Evolutionary conservation across 2,329 filamentous ascomycete genomes (phyloP), one percentile per base, ranked within the genome.

Genomic region (Sphaerulina populicola): DNA sequence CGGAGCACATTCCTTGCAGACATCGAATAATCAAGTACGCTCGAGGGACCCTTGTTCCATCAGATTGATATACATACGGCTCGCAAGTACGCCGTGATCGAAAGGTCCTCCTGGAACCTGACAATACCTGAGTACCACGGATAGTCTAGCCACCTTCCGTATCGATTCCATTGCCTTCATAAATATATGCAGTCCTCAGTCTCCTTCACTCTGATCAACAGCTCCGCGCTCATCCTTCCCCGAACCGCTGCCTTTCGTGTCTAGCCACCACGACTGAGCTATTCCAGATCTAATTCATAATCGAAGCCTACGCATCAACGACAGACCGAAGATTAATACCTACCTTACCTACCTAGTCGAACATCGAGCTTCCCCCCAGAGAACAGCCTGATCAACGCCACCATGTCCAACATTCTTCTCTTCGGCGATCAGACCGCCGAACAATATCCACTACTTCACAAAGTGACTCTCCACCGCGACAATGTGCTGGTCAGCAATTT

Each of bases 361-460:
- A 23, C 33, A 40, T 37, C 27, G 30, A 46, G 35, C 44, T 18
- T n/a, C 27, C 5, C 37, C 37, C 33, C 14, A 18, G 27, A 31
- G 18, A 33, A 9, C 27, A 9, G 7, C 7, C 23, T 33, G 33
- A 36, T 36, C 33, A 23, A 38, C 36, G 18, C 42, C 48, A 66
- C 45, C n/a, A 69, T 69, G 66, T 65, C 66, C 64, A 75, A 75
- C 62, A 64, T 72, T 52, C 76, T 84, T 66, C 77, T 86, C 56
- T 85, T 86, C 65, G 82, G 82, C 71, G 83, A 86, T 64, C 83
- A 86, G 69, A 85, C 82, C 54, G 75, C 81, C 61, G 80, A 84
- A 66, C 82, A 82, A 60, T 79, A 83, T 64, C 72, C 71, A 59
- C 80, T 84, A 57, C 70, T 86, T 54, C 69, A 71, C 58, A 74